phyloP scores from a whole-genome alignment of 441 rosid species.

The Populus hybrid region DNA sequence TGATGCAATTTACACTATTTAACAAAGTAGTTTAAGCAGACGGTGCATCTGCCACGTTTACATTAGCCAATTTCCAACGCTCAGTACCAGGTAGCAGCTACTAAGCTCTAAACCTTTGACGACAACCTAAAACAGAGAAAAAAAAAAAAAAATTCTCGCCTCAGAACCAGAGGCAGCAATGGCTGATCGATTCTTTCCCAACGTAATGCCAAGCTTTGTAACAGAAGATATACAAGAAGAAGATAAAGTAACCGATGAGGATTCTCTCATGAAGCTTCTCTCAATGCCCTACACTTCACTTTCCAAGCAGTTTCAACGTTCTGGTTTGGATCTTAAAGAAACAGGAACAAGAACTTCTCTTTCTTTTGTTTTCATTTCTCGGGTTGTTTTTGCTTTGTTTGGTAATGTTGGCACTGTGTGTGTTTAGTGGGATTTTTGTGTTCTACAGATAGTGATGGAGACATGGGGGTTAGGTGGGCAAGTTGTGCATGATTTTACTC shows the following conservation, averaged over 20 bases:
- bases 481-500: constrained; percentile 41
- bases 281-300: constrained; percentile 55
- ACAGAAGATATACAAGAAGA: constrained; percentile 25
- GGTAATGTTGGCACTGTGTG: background rate
- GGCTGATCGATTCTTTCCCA: constrained; percentile 68
- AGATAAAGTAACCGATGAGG: constrained; percentile 20
- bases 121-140: background rate
- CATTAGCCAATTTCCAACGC: background rate
- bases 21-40: too few species aligned
- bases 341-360: constrained; percentile 31
- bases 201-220: constrained; percentile 50
- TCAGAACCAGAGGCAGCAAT: constrained; percentile 17
- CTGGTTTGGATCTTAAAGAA: constrained; percentile 75
- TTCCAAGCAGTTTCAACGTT: constrained; percentile 51
- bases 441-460: constrained; percentile 47
- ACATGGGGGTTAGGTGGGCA: constrained; percentile 48
- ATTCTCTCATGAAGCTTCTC: constrained; percentile 55
- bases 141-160: background rate
- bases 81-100: background rate
- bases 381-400: background rate
- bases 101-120: background rate
- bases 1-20: too few species aligned
- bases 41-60: background rate
- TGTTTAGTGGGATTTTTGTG: background rate
- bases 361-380: background rate